Percentiles rank a stretch among this genome's conserved stretches.
phyloP scores from a whole-genome alignment of 2,329 filamentous ascomycete genomes.

The Phaeoacremonium minimum region DNA sequence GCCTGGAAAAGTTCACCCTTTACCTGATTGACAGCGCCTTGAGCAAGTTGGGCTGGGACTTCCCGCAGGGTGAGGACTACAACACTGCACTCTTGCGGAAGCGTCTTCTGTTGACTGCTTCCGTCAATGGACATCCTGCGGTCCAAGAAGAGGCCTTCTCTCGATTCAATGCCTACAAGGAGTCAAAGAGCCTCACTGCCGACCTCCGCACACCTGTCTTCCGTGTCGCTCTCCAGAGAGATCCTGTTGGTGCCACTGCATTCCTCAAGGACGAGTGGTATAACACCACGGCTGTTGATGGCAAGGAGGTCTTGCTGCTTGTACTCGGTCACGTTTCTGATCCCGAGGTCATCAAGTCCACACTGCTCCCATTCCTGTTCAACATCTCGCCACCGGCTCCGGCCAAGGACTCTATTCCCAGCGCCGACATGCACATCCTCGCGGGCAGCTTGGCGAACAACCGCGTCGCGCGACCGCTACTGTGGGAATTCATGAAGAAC shows the following conservation, averaged over 20 bases:
- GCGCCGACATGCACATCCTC: slow-evolving; percentile 83
- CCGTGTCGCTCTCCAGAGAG: slow-evolving; percentile 66
- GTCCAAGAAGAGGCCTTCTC: slow-evolving; percentile 69
- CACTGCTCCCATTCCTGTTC: slow-evolving; percentile 74
- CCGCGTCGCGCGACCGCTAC: slow-evolving; percentile 62
- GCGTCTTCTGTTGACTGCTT: slow-evolving; percentile 71
- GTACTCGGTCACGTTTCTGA: slow-evolving; percentile 73
- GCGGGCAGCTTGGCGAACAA: slow-evolving; percentile 71
- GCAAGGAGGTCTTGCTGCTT: slow-evolving; percentile 78
- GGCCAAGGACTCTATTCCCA: slow-evolving; percentile 62
- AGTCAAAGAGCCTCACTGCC: slow-evolving; percentile 71
- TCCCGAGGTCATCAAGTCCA: slow-evolving; percentile 59
- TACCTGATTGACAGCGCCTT: slow-evolving; percentile 72
- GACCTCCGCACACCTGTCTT: slow-evolving; percentile 79
- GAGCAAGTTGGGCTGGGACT: slow-evolving; percentile 82
- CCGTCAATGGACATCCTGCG: slow-evolving; percentile 70
- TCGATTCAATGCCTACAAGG: slow-evolving; percentile 76
- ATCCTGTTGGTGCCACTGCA: slow-evolving; percentile 66
- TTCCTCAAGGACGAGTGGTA: slow-evolving; percentile 82
- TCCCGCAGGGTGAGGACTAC: slow-evolving; percentile 72
- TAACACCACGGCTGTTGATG: slow-evolving; percentile 79
- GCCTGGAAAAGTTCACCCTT: slow-evolving; percentile 73
- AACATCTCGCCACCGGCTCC: slow-evolving; percentile 50
- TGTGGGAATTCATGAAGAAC: slow-evolving; percentile 83
- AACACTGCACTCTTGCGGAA: slow-evolving; percentile 79